Conservation (phyloP, 2,329 filamentous ascomycete genomes). For the Celoporthe dispersa region DNA sequence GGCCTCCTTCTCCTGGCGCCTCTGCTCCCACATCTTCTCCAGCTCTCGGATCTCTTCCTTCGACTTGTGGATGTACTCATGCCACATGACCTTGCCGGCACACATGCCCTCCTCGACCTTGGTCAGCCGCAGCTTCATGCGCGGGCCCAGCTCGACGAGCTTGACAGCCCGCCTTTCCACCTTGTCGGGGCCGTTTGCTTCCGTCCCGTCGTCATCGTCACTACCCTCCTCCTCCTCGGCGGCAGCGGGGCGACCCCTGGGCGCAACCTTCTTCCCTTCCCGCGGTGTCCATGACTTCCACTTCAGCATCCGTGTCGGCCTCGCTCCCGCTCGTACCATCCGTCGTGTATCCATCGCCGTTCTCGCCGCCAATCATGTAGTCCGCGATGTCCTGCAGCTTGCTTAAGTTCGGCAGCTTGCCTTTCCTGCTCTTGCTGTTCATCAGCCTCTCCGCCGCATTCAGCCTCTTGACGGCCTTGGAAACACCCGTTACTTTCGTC, state of each 20-base stretch:
- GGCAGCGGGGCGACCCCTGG: conserved; percentile 54
- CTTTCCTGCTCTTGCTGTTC: conserved; percentile 65
- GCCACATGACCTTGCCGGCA: conserved; percentile 93
- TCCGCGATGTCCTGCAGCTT: conserved; percentile 93
- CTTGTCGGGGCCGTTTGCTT: conserved; percentile 47
- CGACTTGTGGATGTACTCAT: conserved; percentile 89
- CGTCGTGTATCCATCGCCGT: conserved; percentile 81
- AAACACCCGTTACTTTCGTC: conserved; percentile 82
- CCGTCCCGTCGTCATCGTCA: conserved; percentile 45
- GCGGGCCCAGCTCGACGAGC: conserved; percentile 87
- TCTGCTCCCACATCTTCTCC: conserved; percentile 81
- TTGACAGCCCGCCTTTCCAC: conserved; percentile 90
- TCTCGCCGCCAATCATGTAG: conserved; percentile 85
- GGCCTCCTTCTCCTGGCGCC: conserved; percentile 78
- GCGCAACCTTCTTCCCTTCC: conserved; percentile 62
- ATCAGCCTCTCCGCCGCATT: conserved; percentile 84
- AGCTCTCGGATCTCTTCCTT: conserved; percentile 76
- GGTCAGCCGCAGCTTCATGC: conserved; percentile 84
- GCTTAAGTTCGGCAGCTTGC: conserved; percentile 82
- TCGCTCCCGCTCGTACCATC: conserved; percentile 87
- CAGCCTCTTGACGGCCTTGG: conserved; percentile 80
- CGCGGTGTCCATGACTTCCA: conserved; percentile 76
- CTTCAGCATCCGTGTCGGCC: conserved; percentile 90
- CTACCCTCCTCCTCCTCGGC: conserved; percentile 51
- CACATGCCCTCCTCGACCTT: conserved; percentile 97